phyloP scores from a whole-genome alignment of 768 basidiomycete genomes.

The Collybiopsis luxurians region DNA sequence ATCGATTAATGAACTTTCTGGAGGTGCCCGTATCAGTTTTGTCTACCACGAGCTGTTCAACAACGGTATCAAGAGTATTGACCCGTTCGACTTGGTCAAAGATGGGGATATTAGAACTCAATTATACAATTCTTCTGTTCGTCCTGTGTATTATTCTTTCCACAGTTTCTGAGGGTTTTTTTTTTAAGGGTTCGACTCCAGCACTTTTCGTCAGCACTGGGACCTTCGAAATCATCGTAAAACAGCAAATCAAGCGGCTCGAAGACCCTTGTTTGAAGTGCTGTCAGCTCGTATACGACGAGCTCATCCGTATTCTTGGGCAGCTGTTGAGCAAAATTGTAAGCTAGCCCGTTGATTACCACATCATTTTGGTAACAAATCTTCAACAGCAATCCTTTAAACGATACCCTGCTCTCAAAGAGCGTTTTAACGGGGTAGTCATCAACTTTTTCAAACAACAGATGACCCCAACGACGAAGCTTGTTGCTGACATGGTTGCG shows the following conservation, averaged over 20 bases:
- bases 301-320: slow-evolving; percentile 92
- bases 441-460: slow-evolving; percentile 95
- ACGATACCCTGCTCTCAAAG: slow-evolving; percentile 93
- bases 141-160: slow-evolving; percentile 24
- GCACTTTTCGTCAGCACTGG: slow-evolving; percentile 95
- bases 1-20: slow-evolving; percentile 93
- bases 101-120: slow-evolving; percentile 97
- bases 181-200: slow-evolving; percentile 85
- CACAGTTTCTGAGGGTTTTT: neutral
- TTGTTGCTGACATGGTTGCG: slow-evolving; percentile 91
- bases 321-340: slow-evolving; percentile 91
- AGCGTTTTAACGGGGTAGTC: slow-evolving; percentile 94
- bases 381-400: slow-evolving; percentile 83
- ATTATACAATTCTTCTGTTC: slow-evolving; percentile 94
- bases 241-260: slow-evolving; percentile 96
- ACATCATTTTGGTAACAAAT: neutral
- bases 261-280: slow-evolving; percentile 95
- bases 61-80: slow-evolving; percentile 92
- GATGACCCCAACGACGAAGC: slow-evolving; percentile 93
- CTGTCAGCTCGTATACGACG: slow-evolving; percentile 94
- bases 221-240: slow-evolving; percentile 98
- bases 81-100: slow-evolving; percentile 98
- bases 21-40: slow-evolving; percentile 97
- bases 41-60: slow-evolving; percentile 99
- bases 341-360: slow-evolving; percentile 21